Evolutionary conservation across 345 rosid species (phyloP).

Genomic region (Noccaea bulbosa): DNA sequence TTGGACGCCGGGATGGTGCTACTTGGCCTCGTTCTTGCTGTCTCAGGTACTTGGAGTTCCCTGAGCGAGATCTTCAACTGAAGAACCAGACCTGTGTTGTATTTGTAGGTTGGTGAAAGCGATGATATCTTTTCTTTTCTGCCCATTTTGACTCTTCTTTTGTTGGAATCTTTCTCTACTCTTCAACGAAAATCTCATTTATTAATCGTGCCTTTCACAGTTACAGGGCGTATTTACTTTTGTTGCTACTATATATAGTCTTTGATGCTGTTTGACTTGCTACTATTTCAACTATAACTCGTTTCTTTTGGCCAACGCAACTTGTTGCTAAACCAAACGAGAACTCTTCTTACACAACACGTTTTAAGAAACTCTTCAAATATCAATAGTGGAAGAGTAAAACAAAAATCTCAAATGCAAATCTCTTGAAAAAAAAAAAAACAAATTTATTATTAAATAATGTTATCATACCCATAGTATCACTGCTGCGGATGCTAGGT

Average conservation of each 20-base stretch:
- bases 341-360: slow-evolving; percentile 22
- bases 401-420: too few relatives aligned
- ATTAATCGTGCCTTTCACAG: too few relatives aligned
- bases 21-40: slow-evolving; percentile 57
- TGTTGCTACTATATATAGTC: too few relatives aligned
- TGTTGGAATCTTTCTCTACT: slow-evolving; percentile 18
- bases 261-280: not conserved
- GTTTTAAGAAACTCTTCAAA: too few relatives aligned
- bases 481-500: too few relatives aligned
- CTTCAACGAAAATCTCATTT: slow-evolving; percentile 3
- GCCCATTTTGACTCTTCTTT: slow-evolving; percentile 5
- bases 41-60: slow-evolving; percentile 77
- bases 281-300: not conserved
- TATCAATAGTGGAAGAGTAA: too few relatives aligned
- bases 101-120: slow-evolving; percentile 14
- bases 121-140: slow-evolving; percentile 6
- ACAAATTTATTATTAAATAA: too few relatives aligned
- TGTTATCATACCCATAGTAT: too few relatives aligned
- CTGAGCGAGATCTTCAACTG: slow-evolving; percentile 56
- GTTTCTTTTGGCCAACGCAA: slow-evolving; percentile 18
- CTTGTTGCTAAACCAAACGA: not conserved
- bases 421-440: too few relatives aligned
- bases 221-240: too few relatives aligned
- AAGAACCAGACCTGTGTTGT: not conserved
- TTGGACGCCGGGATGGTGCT: slow-evolving; percentile 53